Percentiles rank a stretch among this genome's conserved stretches.
These are phyloP conservation scores for Mycena metata DNA, from an alignment of 768 basidiomycete species.

Conservation along the genomic window DNA sequence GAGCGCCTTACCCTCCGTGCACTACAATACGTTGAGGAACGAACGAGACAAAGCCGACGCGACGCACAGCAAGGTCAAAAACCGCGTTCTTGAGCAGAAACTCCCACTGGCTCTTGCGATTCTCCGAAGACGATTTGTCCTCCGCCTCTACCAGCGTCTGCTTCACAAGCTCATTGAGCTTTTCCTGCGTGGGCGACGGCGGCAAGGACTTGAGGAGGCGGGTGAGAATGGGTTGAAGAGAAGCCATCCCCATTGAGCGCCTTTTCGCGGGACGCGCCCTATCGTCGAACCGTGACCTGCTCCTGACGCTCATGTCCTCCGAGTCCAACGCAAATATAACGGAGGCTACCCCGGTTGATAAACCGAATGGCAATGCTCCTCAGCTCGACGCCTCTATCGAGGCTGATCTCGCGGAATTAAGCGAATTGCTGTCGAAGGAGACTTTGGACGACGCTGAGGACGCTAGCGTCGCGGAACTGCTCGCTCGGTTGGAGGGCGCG, in stretches of 20 bases:
- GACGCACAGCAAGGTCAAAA: conserved; percentile 75
- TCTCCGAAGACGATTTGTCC: conserved; percentile 64
- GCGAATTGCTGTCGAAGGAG: conserved; percentile 48
- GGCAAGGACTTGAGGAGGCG: conserved; percentile 67
- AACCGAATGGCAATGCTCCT: conserved; percentile 24
- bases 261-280: background rate
- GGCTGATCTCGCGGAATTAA: conserved; percentile 53
- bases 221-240: conserved; percentile 65
- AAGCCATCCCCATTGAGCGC: conserved; percentile 55
- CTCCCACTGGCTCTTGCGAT: conserved; percentile 82
- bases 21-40: conserved; percentile 52
- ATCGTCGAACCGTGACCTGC: background rate
- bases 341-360: conserved; percentile 13
- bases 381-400: conserved; percentile 44
- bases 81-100: conserved; percentile 78
- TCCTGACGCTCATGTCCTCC: conserved; percentile 30
- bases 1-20: conserved; percentile 76
- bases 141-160: conserved; percentile 59
- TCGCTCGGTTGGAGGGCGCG: conserved; percentile 68
- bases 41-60: background rate
- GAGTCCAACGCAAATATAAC: background rate
- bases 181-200: conserved; percentile 60
- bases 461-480: conserved; percentile 62
- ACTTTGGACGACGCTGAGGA: conserved; percentile 53
- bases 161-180: conserved; percentile 65